phyloP scores from a whole-genome alignment of 805 yeast species.

The Candida schatavii region DNA sequence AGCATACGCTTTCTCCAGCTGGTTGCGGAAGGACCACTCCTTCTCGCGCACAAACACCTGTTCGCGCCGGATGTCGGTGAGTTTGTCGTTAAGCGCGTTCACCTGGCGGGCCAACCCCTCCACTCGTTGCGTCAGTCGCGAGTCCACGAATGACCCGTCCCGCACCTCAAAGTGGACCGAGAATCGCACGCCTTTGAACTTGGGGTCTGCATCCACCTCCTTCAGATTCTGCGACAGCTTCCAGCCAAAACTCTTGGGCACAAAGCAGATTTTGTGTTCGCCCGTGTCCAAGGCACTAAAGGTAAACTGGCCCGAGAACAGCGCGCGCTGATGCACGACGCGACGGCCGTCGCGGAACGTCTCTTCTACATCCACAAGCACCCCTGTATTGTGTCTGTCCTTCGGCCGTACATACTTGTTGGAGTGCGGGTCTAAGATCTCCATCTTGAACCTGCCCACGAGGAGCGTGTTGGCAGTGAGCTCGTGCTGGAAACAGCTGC shows the following conservation, averaged over 20 bases:
- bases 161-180: conserved; percentile 20
- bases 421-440: conserved; percentile 37
- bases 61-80: conserved; percentile 60
- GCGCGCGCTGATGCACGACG: conserved; percentile 25
- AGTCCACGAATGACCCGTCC: conserved; percentile 17
- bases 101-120: conserved; percentile 54
- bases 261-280: conserved; percentile 24
- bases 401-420: conserved; percentile 28
- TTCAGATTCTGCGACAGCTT: conserved; percentile 11
- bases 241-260: conserved; percentile 19
- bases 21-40: conserved; percentile 23
- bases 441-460: conserved; percentile 49
- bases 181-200: conserved; percentile 18
- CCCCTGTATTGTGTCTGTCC: conserved; percentile 27
- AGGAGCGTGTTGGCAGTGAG: conserved; percentile 48
- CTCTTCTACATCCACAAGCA: conserved; percentile 47
- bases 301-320: conserved; percentile 22
- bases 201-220: conserved; percentile 14
- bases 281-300: conserved; percentile 25
- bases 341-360: conserved; percentile 18
- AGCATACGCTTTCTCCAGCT: conserved; percentile 22
- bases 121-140: conserved; percentile 46
- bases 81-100: conserved; percentile 52
- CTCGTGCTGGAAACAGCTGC: conserved; percentile 57
- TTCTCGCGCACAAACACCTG: conserved; percentile 44